Evolutionary conservation across 2,329 filamentous ascomycete genomes (phyloP), one percentile per base, ranked within the genome.

Genomic region (Mycosphaerella sp.): DNA sequence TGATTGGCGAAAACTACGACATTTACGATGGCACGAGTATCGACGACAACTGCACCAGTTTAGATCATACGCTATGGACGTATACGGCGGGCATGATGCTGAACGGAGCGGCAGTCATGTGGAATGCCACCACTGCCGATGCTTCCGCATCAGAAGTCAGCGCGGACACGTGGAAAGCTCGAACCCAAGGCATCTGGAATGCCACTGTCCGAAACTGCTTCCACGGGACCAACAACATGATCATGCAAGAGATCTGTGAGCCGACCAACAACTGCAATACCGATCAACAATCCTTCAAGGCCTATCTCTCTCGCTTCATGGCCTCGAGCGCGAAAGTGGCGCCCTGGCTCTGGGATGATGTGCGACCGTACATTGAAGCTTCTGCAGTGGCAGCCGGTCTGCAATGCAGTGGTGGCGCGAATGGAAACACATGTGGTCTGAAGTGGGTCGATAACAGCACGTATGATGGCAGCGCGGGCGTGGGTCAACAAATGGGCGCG

Each of bases 401-500:
- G 44, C 74, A 76, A 7, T 84, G 81, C 63, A 73, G 70, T 6
- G 79, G 77, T 12, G 76, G 75, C 26, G 56, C 61, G 0, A 67
- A 77, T 36, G 71, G 75, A 29, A 70, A 71, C 2, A 73, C 69
- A 21, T 77, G 75, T 59, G 75, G 74, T 1, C 69, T 70, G 42
- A 62, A 67, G 10, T 77, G 75, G 75, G 67, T 64, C 23, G 29
- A 58, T 10, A 59, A 67, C 12, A 68, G 64, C 4, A 67, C 63
- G 1, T 74, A 72, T 59, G 78, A 80, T 62, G 73, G 75, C 2
- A 70, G 65, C 1, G 64, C 68, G 9, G 79, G 80, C 6, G 78
- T 80, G 1, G 79, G 79, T 4, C 75, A 82, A 64, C 76, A 81
- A 65, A 80, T 83, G 78, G 74, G 73, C 42, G 79, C 78, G 0